Percentiles rank a stretch among this genome's conserved stretches.
These are phyloP conservation scores for Vachellia pachyceras DNA, from an alignment of 306 rosid species.

Conservation along the genomic window DNA sequence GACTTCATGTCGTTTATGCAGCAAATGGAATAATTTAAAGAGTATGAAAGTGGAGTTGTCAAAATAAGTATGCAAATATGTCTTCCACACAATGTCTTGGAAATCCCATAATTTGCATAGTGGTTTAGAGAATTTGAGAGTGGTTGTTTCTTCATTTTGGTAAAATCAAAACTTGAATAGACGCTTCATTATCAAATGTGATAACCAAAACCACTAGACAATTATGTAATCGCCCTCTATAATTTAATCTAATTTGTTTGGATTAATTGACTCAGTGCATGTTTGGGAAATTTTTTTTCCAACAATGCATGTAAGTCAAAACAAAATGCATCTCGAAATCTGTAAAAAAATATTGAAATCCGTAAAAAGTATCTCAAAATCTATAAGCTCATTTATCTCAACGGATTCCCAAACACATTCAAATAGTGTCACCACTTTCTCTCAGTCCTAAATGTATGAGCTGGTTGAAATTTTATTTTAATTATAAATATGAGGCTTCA, in stretches of 20 bases:
- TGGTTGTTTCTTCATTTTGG: neutral
- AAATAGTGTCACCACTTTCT: too few species aligned
- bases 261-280: neutral
- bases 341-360: too few species aligned
- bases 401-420: too few species aligned
- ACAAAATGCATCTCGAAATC: too few species aligned
- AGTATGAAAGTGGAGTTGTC: slow-evolving; percentile 11
- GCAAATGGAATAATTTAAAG: slow-evolving; percentile 6
- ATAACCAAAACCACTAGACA: neutral
- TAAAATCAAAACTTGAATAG: neutral
- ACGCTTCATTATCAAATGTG: neutral
- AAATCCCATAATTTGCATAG: neutral
- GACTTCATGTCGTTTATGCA: neutral
- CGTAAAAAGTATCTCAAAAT: too few species aligned
- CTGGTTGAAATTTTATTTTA: too few species aligned
- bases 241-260: neutral
- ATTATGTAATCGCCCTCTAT: neutral
- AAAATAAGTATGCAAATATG: slow-evolving; percentile 9
- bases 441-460: too few species aligned
- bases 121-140: slow-evolving; percentile 13
- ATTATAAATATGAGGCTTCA: too few species aligned
- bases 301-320: too few species aligned
- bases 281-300: too few species aligned
- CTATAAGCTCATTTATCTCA: too few species aligned
- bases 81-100: neutral